Evolutionary conservation across 352 stramenopile genomes (phyloP).

Genomic region (Phytophthora aleatoria): DNA sequence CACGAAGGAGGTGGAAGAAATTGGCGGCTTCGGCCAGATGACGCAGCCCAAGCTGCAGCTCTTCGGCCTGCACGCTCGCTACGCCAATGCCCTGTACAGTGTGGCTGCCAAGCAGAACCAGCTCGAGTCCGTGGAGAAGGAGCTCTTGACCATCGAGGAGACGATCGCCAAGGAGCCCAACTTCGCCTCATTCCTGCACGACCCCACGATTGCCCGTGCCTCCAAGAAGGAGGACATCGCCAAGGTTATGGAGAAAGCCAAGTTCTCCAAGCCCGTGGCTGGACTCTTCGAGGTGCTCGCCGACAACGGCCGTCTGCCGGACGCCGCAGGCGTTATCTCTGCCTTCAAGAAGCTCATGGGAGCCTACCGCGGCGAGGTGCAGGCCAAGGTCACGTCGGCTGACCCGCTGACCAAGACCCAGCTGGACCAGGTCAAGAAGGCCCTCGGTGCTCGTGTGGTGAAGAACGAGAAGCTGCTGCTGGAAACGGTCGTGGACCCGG

Average conservation of each 20-base stretch:
- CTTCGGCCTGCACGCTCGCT: conserved; percentile 96
- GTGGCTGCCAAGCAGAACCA: conserved; percentile 91
- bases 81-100: conserved; percentile 97
- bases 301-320: conserved; percentile 95
- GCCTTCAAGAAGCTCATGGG: conserved; percentile 96
- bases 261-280: conserved; percentile 94
- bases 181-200: conserved; percentile 95
- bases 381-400: conserved; percentile 96
- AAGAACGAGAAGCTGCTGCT: conserved; percentile 93
- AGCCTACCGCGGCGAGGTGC: conserved; percentile 94
- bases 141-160: conserved; percentile 84
- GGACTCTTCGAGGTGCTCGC: conserved; percentile 97
- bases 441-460: conserved; percentile 87
- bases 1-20: conserved; percentile 63
- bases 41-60: conserved; percentile 92
- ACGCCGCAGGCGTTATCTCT: conserved; percentile 87
- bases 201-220: conserved; percentile 95
- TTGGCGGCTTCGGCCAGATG: conserved; percentile 81
- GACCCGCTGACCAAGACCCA: conserved; percentile 93
- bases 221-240: conserved; percentile 95
- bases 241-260: conserved; percentile 88
- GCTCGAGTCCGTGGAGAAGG: conserved; percentile 86
- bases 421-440: conserved; percentile 93
- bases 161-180: conserved; percentile 87
- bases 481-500: conserved; percentile 92